Evolutionary conservation across 1,139 yeast species (phyloP), one percentile per base, ranked within the genome.

Genomic region (Candida freyschussii): DNA sequence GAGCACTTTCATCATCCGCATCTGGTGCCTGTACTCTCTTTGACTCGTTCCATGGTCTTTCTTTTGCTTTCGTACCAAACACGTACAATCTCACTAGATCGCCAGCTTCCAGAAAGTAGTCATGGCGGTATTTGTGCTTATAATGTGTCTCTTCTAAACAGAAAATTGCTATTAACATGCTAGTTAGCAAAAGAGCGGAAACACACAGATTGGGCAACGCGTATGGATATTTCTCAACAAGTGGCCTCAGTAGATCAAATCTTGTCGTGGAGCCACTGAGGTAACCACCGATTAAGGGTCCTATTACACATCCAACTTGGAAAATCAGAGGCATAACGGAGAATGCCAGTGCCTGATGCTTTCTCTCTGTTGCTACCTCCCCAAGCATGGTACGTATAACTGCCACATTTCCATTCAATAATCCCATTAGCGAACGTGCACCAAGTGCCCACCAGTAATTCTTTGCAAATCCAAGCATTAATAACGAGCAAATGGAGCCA

Each of bases 131-230:
- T 44, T 61, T 65, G 33, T 55, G 56, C 23, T 56, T 53, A 14
- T 62, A 68, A 48, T 74, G 78, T 4, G 83, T 74, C 52, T 78
- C 86, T 48, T 78, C 81, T 23, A 78, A 54, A 45, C 77, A 76
- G 29, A 78, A 62, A 32, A 72, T 57, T n/a, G 62, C 75, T 13
- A 52, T 17, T 12, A 38, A 5, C 34, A 42, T 29, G 27, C 45
- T 37, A 7, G 21, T 22, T 6, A 37, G 21, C 20, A 76, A 56
- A 30, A 71, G 57, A 3, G 47, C 6, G 5, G 75, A 67, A 13
- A 77, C 76, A 4, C 71, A 73, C 8, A 78, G 48, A 49, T 77
- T 78, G 5, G 82, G 76, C 41, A 77, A 56, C 1, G 80, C 75
- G 48, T 75, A 78, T 0, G 85, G 85, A 48, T 65, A 64, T 25